phyloP scores from a whole-genome alignment of 2,329 filamentous ascomycete species.

The Plectosphaerella cucumerina region DNA sequence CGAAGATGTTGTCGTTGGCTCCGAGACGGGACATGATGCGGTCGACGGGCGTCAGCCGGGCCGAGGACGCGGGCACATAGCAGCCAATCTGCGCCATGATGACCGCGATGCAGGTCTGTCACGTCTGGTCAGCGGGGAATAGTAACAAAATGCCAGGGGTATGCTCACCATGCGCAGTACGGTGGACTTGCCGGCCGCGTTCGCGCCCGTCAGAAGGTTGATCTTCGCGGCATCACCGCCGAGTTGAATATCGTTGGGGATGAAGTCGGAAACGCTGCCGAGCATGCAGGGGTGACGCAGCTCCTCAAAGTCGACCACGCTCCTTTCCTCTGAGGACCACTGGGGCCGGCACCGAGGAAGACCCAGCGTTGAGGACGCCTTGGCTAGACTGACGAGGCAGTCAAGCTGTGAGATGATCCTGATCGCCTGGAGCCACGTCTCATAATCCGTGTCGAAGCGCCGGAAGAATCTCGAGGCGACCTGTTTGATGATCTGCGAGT shows the following conservation, averaged over 20 bases:
- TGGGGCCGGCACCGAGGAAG: slow-evolving; percentile 81
- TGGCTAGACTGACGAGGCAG: slow-evolving; percentile 89
- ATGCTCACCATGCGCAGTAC: slow-evolving; percentile 80
- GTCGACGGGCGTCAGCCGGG: slow-evolving; percentile 83
- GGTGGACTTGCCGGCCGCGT: slow-evolving; percentile 96
- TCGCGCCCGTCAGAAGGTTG: slow-evolving; percentile 88
- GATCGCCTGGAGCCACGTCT: slow-evolving; percentile 82
- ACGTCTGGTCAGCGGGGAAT: not conserved
- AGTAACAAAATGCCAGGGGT: too few relatives aligned
- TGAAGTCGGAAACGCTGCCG: slow-evolving; percentile 86
- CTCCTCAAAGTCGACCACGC: slow-evolving; percentile 86
- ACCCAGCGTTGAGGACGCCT: slow-evolving; percentile 78
- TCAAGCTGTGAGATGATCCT: slow-evolving; percentile 89
- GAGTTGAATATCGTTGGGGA: slow-evolving; percentile 87
- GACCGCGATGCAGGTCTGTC: slow-evolving; percentile 83
- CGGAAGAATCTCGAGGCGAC: slow-evolving; percentile 78
- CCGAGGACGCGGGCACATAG: slow-evolving; percentile 79
- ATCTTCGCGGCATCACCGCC: slow-evolving; percentile 81
- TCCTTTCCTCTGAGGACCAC: slow-evolving; percentile 83
- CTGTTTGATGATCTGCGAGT: slow-evolving; percentile 85
- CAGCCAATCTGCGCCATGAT: slow-evolving; percentile 98
- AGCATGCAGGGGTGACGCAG: slow-evolving; percentile 94
- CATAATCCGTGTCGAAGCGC: slow-evolving; percentile 84
- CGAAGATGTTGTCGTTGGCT: slow-evolving; percentile 98
- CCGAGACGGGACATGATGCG: slow-evolving; percentile 98